Evolutionary conservation across 331 rosid species (phyloP).

Genomic region (Rhamnella rubrinervis): DNA sequence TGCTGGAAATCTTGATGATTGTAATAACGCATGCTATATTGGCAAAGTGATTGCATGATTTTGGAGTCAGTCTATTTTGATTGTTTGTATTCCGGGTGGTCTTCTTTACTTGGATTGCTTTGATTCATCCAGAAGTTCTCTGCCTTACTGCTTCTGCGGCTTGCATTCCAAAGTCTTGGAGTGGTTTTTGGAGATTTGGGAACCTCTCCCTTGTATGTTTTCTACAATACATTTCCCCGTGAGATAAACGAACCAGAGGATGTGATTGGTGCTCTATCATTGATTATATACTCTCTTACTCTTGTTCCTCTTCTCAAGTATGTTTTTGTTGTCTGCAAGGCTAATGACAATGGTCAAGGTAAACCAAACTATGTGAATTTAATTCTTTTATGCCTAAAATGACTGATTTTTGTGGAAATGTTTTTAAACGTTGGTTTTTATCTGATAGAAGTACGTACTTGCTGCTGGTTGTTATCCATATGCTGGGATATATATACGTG

Average conservation of each 20-base stretch:
- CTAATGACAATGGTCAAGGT: slow-evolving; percentile 99
- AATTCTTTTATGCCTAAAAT: neutral
- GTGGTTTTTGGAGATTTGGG: slow-evolving; percentile 99
- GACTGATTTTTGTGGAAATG: neutral
- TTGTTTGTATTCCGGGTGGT: slow-evolving; percentile 9
- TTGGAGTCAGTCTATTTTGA: neutral
- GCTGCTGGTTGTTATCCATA: neutral
- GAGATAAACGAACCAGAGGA: slow-evolving; percentile 75
- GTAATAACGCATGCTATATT: slow-evolving; percentile 1
- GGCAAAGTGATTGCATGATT: slow-evolving; percentile 3
- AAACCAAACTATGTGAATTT: slow-evolving; percentile 13
- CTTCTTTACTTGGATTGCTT: slow-evolving; percentile 30
- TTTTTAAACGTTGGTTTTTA: neutral
- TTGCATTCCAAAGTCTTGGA: slow-evolving; percentile 96
- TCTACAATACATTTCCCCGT: slow-evolving; percentile 85
- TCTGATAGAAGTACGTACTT: neutral
- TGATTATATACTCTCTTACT: slow-evolving; percentile 96
- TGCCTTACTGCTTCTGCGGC: slow-evolving; percentile 76
- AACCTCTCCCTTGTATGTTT: slow-evolving; percentile 94
- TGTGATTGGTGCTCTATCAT: slow-evolving; percentile 89
- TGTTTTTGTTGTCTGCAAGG: slow-evolving; percentile 78
- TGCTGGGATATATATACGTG: neutral
- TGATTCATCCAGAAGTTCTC: slow-evolving; percentile 77
- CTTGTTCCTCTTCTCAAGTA: slow-evolving; percentile 94
- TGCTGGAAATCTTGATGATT: slow-evolving; percentile 1